A percentile compares a stretch with the other conserved stretches of the same genome.
phyloP scores from a whole-genome alignment of 345 rosid genomes.

The Psidium friedrichsthalianum region DNA sequence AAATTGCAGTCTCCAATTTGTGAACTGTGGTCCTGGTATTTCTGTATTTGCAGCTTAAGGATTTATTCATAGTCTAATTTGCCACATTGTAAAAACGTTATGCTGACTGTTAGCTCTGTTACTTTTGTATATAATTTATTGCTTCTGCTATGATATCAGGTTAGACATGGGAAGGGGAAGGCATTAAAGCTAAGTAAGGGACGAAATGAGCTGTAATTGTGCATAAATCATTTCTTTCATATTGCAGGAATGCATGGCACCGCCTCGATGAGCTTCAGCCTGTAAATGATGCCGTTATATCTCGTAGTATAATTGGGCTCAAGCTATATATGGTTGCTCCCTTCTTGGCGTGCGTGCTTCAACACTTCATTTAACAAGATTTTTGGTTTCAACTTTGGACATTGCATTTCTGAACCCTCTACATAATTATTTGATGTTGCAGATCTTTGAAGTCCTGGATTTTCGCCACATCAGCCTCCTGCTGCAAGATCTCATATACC shows the following conservation, averaged over 20 bases:
- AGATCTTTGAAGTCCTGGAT: constrained; percentile 77
- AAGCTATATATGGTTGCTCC: constrained; percentile 99
- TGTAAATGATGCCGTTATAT: constrained; percentile 64
- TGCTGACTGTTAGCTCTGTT: not conserved
- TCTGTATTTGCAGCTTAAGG: not conserved
- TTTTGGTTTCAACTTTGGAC: not conserved
- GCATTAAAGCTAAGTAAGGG: not conserved
- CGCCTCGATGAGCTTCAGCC: constrained; percentile 81
- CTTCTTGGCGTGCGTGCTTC: constrained; percentile 60
- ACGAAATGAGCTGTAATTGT: not conserved
- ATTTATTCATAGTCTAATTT: not conserved
- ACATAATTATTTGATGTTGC: constrained; percentile 9
- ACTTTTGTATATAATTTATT: not conserved
- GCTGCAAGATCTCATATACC: constrained; percentile 55
- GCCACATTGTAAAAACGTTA: not conserved
- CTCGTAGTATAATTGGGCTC: constrained; percentile 75
- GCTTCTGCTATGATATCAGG: not conserved
- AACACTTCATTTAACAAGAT: not conserved
- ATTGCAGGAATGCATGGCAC: constrained; percentile 90
- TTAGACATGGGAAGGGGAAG: not conserved
- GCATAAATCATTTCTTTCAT: not conserved
- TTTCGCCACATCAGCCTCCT: constrained; percentile 42
- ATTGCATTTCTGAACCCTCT: not conserved
- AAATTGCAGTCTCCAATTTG: not conserved
- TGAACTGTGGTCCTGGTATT: not conserved